Percentiles rank a stretch among this genome's conserved stretches.
Conservation (phyloP, 2,329 filamentous ascomycete species). For the Aspergillus amoenus region DNA sequence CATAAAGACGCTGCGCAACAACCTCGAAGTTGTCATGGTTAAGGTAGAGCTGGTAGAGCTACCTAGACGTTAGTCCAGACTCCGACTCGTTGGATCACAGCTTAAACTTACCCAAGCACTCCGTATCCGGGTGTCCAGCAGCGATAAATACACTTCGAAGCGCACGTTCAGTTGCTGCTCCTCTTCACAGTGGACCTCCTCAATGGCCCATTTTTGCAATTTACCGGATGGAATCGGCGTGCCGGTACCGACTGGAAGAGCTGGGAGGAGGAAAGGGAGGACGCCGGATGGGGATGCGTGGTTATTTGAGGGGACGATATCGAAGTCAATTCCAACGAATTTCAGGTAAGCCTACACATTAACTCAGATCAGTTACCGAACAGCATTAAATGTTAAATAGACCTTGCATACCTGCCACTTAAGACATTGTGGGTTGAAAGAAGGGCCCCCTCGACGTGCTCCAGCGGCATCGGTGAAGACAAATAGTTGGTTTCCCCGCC, state of each 20-base stretch:
- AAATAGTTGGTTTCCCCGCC: constrained; percentile 63
- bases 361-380: not conserved
- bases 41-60: constrained; percentile 82
- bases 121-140: constrained; percentile 75
- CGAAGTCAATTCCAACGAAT: constrained; percentile 69
- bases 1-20: constrained; percentile 71
- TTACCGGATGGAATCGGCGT: constrained; percentile 62
- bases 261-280: constrained; percentile 81
- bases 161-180: constrained; percentile 55
- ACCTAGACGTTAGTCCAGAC: constrained; percentile 1
- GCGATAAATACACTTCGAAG: constrained; percentile 73
- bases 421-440: constrained; percentile 88
- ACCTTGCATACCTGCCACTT: constrained; percentile 78
- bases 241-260: constrained; percentile 38
- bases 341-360: constrained; percentile 71
- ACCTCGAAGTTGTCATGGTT: constrained; percentile 62
- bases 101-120: constrained; percentile 71
- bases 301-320: constrained; percentile 73
- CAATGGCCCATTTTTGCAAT: constrained; percentile 67
- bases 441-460: constrained; percentile 63
- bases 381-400: not conserved
- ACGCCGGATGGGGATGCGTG: constrained; percentile 87
- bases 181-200: constrained; percentile 47
- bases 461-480: constrained; percentile 71
- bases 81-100: not conserved